phyloP scores from a whole-genome alignment of 768 basidiomycete species.

The Nidularia sp. region DNA sequence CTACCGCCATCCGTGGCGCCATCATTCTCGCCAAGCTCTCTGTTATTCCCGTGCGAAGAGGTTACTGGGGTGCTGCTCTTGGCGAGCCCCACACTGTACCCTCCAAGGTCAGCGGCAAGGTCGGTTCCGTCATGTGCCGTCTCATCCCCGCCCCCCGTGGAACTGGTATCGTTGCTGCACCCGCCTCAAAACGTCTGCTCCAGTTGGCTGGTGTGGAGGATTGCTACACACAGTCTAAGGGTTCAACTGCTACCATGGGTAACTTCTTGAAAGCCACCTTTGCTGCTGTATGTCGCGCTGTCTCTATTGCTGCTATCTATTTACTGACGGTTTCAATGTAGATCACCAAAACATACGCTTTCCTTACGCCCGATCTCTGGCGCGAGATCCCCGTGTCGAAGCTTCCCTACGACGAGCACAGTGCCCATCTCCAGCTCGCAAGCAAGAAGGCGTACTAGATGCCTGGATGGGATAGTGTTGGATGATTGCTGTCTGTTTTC shows the following conservation, averaged over 20 bases:
- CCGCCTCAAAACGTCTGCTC: slow-evolving; percentile 92
- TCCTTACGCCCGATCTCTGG: slow-evolving; percentile 99
- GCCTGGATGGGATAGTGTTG: slow-evolving; percentile 8
- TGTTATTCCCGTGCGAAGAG: slow-evolving; percentile 95
- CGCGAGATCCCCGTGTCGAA: slow-evolving; percentile 87
- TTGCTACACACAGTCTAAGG: slow-evolving; percentile 96
- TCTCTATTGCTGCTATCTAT: background rate
- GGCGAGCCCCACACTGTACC: slow-evolving; percentile 99
- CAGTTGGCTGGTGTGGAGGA: slow-evolving; percentile 98
- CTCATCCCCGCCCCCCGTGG: slow-evolving; percentile 98
- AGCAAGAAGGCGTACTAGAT: slow-evolving; percentile 72
- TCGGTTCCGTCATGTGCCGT: slow-evolving; percentile 98
- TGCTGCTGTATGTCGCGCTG: slow-evolving; percentile 60
- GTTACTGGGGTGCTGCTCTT: slow-evolving; percentile 99
- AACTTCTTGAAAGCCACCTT: slow-evolving; percentile 99
- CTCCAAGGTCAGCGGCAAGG: slow-evolving; percentile 97
- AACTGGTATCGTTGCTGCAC: slow-evolving; percentile 99
- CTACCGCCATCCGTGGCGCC: slow-evolving; percentile 98
- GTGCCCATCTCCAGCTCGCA: slow-evolving; percentile 83
- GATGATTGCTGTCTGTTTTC: slow-evolving; percentile 8
- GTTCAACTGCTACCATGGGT: slow-evolving; percentile 97
- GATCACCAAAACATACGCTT: slow-evolving; percentile 98
- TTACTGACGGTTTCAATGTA: slow-evolving; percentile 16
- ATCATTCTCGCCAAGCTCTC: slow-evolving; percentile 99
- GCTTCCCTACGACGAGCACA: slow-evolving; percentile 93